Base-by-base conservation (phyloP, 208 protist genomes). In the Wallacemonas sp. region DNA sequence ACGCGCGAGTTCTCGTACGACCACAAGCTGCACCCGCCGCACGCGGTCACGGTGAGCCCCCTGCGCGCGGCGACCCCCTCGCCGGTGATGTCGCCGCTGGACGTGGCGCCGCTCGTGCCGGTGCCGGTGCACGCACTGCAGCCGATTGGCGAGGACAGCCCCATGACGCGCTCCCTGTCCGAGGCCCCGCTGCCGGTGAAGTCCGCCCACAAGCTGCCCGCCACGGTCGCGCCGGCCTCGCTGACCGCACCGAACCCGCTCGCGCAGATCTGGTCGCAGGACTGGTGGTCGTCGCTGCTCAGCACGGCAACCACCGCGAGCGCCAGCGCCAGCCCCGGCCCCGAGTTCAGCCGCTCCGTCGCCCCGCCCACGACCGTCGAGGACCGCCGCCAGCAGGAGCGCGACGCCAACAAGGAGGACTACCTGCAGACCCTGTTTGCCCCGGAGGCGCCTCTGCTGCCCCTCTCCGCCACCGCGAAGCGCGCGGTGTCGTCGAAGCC, bases 21-120 rank as follows among this genome's bases (percentile, higher is more conserved):
- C 46, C 38, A 45, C 41, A 14, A 18, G 45, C 36, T 72, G 11
- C 65, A 68, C 42, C 70, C 82, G 14, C 77, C 82, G 18, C 74
- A 72, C 54, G 77, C 82, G 2, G 44, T 84, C 29, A 76, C 72
- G 22, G 67, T 64, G 23, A 86, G 76, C 38, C 76, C 80, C 23
- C 61, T 76, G 23, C 76, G 72, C 61, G 65, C 52, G 3, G 52
- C 4, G 20, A 59, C 31, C 5, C 52, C 52, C 23, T 7, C 48
- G 32, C 32, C 38, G 8, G 57, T 33, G 22, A 5, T 23, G 22
- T 62, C 57, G 12, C 61, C 62, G 8, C 18, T 29, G 49, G 42
- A 50, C 31, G 23, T 61, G 8, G 68, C 57, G 38, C 70, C 75
- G 22, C 75, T 84, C 3, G 66, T 79, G 42, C 78, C 77, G 2